These are phyloP conservation scores for Botrytis tulipae DNA, from an alignment of 2,329 filamentous ascomycete genomes.

Conservation along the genomic window DNA sequence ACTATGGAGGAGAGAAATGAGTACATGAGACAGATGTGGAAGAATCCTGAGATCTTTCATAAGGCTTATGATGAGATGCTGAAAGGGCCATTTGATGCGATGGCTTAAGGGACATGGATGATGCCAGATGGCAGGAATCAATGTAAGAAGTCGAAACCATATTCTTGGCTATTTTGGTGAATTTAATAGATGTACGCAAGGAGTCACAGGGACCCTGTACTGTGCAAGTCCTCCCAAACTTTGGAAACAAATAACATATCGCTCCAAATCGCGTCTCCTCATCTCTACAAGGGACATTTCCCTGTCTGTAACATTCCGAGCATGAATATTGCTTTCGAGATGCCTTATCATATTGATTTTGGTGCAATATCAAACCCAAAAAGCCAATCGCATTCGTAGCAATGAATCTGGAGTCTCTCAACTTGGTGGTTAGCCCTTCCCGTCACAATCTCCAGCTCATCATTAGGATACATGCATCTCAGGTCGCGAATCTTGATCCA, in stretches of 20 bases:
- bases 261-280: neutral
- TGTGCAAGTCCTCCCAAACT: neutral
- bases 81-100: slow-evolving; percentile 2
- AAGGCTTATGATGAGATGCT: neutral
- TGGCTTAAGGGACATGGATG: neutral
- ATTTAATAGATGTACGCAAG: neutral
- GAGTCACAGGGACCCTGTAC: no score
- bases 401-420: neutral
- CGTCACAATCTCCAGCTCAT: neutral
- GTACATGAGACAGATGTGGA: slow-evolving; percentile 11
- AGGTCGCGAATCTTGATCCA: neutral
- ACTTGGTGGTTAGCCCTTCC: fast-evolving
- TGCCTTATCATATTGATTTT: neutral
- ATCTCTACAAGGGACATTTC: neutral
- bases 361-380: neutral
- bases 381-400: neutral
- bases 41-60: neutral
- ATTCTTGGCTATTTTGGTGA: neutral
- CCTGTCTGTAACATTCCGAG: neutral
- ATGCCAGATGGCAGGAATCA: neutral
- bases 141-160: neutral
- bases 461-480: neutral
- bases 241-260: neutral
- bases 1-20: slow-evolving; percentile 14
- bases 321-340: neutral